Base-by-base conservation (phyloP, 2,329 filamentous ascomycete genomes). In the Trichoderma citrinoviride region DNA sequence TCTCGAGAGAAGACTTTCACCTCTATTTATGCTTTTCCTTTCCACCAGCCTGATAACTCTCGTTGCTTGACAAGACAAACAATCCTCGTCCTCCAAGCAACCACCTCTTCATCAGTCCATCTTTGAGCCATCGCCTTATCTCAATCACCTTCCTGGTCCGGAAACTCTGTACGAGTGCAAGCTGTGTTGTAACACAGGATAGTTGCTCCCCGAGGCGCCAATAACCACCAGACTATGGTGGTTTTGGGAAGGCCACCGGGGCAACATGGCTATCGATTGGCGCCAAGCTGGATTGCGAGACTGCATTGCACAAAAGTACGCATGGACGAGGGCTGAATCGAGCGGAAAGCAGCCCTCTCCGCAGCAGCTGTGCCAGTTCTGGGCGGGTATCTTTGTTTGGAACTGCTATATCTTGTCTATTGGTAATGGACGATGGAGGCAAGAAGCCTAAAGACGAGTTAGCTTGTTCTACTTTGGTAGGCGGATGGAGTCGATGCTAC, bases 21-120 rank as follows among this genome's bases (percentile, higher is more conserved):
- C 21, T 53, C 33, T 66, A 66, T 66, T 66, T 66, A 66, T 66
- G n/a, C 41, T 62, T 55, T 43, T 40, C 47, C 8, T 29, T 29
- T 37, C 47, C 15, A 21, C 1, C 17, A 44, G n/a, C 4, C 14
- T 2, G n/a, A 41, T 12, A 47, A 29, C 19, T 37, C n/a, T 37
- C 14, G 5, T 40, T 25, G 3, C 21, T 54, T 5, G 21, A 55
- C 4, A 8, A 0, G 5, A 46, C 44, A 6, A 55, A 33, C 29
- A 29, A 29, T 29, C 3, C 23, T 25, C 10, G 37, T 37, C 17
- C 4, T 40, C 19, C 27, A 3, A 37, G 14, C 8, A 37, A 37
- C 33, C 33, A 37, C 12, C 33, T 37, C 10, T 14, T 14, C 33
- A 37, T 37, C 33, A 12, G 14, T 37, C 33, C 21, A 21, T 29